Evolutionary conservation across 2,329 filamentous ascomycete species (phyloP), one percentile per base, ranked within the genome.

Genomic region (Hypoxylon sp.): DNA sequence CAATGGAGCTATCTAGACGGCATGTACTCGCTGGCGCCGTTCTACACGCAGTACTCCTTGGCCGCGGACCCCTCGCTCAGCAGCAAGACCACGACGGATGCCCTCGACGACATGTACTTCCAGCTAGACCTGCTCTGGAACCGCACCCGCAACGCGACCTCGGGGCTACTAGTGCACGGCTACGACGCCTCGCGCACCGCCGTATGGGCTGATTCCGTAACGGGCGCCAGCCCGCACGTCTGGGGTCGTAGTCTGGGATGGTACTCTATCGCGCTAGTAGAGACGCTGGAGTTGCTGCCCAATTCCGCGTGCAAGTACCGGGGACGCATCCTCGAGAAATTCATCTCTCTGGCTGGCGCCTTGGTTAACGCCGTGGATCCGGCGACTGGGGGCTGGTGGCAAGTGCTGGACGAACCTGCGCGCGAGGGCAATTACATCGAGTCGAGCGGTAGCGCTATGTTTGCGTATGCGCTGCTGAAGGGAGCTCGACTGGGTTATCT

Each of bases 1-100:
- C 78, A 86, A 58, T 84, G 84, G 80, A 84, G 83, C 72, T 87
- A 86, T 69, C 77, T 86, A 3, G 85, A 88, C 68, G 85, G 85
- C 64, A 84, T 86, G 81, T 86, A 81, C 78, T 85, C 83, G 0
- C 77, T 83, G 9, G 78, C 81, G 6, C 81, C 84, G 0, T 87
- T 83, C 70, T 77, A 76, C 67, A 72, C 70, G 1, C 54, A 64
- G 3, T 78, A 79, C 47, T 70, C 81, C 1, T 62, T 77, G 0
- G 78, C 37, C 3, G 22, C 44, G 1, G 10, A 48, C 10, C 17
- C 42, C 6, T 19, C 29, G n/a, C 3, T n/a, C 22, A 13, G 10
- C 19, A 56, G n/a, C 37, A 39, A 58, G 1, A 53, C 22, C 54
- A 53, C 63, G 2, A 61, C 60, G 3, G 56, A 13, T 11, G 70